These are phyloP conservation scores for Pleurotus pulmonarius DNA, from an alignment of 768 basidiomycete species.

Conservation along the genomic window DNA sequence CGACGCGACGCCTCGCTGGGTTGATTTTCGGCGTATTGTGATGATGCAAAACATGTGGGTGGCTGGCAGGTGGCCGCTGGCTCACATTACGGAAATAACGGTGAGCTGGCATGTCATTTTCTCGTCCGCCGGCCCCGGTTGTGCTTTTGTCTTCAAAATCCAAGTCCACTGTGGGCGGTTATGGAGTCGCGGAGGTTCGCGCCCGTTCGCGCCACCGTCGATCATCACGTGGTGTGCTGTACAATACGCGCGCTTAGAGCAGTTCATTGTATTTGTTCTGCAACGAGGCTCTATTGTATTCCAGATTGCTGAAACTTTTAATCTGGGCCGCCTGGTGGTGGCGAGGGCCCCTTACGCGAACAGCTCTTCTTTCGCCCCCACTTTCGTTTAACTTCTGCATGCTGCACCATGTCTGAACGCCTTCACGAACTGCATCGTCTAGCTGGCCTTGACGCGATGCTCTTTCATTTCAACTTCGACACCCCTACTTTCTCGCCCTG, in stretches of 20 bases:
- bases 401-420: slow-evolving; percentile 21
- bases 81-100: too few relatives aligned
- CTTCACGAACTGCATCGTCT: slow-evolving; percentile 35
- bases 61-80: too few relatives aligned
- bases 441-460: slow-evolving; percentile 37
- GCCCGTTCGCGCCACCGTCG: too few relatives aligned
- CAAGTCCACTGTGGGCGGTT: too few relatives aligned
- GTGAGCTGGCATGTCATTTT: too few relatives aligned
- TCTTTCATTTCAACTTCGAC: slow-evolving; percentile 27
- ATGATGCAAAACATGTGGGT: neutral
- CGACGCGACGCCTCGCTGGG: neutral
- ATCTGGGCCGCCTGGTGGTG: neutral
- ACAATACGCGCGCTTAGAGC: neutral
- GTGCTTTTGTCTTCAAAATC: too few relatives aligned
- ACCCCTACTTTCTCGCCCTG: slow-evolving; percentile 20
- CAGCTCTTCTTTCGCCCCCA: slow-evolving; percentile 8
- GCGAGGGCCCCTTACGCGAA: neutral
- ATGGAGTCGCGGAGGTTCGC: too few relatives aligned
- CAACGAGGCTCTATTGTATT: slow-evolving; percentile 7
- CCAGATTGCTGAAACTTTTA: neutral
- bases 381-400: slow-evolving; percentile 6
- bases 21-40: neutral
- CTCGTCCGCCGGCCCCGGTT: too few relatives aligned
- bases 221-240: neutral
- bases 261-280: neutral